A percentile compares a stretch with the other conserved stretches of the same genome.
Conservation (phyloP, 768 basidiomycete species). For the Suillus weaverae region DNA sequence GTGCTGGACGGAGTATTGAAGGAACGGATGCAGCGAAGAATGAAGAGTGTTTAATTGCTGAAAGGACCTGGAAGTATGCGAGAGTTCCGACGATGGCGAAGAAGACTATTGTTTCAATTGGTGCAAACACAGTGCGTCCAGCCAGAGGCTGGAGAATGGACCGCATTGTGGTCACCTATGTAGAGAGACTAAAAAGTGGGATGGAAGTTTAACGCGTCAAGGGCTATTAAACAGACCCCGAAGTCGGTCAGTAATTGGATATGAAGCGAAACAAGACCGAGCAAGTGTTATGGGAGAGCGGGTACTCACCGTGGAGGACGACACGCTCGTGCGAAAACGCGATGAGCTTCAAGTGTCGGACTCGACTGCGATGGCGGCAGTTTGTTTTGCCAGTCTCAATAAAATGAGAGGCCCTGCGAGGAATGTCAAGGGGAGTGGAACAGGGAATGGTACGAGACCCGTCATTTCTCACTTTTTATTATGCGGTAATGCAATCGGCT, state of each 20-base stretch:
- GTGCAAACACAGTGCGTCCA: constrained; percentile 68
- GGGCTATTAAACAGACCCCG: neutral
- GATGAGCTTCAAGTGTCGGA: neutral
- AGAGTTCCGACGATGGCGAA: constrained; percentile 89
- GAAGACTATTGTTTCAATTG: constrained; percentile 89
- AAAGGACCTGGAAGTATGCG: constrained; percentile 92
- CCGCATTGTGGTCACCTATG: constrained; percentile 41
- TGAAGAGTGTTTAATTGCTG: constrained; percentile 85
- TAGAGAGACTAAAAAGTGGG: neutral
- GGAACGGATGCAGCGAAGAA: constrained; percentile 64
- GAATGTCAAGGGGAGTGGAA: neutral
- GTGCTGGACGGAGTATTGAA: constrained; percentile 51
- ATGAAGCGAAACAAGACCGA: neutral
- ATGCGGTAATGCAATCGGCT: constrained; percentile 21
- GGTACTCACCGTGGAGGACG: constrained; percentile 1
- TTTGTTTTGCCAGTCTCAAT: neutral
- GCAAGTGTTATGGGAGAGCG: neutral
- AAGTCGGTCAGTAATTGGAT: neutral
- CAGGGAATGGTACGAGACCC: constrained; percentile 13
- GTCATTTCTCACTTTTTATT: constrained; percentile 31
- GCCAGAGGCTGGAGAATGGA: constrained; percentile 68
- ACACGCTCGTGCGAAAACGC: neutral
- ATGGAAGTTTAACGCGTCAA: neutral
- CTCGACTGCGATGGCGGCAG: neutral
- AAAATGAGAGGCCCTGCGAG: neutral